Percentiles rank a stretch among this genome's conserved stretches.
Conservation (phyloP, 345 rosid genomes). For the Moricandia arvensis region DNA sequence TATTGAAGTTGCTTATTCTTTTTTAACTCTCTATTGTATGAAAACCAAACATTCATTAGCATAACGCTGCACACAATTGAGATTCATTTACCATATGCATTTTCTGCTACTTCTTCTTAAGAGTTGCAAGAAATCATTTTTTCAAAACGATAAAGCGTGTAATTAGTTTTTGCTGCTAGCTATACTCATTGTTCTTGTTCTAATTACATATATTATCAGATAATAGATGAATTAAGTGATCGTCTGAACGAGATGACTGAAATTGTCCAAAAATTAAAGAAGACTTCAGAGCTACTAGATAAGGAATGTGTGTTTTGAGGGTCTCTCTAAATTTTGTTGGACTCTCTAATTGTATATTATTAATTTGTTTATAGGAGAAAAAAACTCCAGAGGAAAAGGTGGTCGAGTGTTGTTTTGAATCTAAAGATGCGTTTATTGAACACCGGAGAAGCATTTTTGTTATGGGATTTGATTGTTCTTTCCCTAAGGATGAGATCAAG, state of each 20-base stretch:
- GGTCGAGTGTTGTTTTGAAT: neutral
- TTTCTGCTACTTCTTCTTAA: no score
- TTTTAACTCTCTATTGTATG: no score
- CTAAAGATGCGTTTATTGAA: neutral
- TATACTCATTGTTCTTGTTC: no score
- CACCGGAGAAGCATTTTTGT: conserved; percentile 36
- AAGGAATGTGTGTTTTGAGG: neutral
- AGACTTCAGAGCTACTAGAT: neutral
- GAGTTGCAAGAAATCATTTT: no score
- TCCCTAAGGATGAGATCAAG: conserved; percentile 50
- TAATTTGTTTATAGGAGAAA: neutral
- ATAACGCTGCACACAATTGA: no score
- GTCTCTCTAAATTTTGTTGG: no score
- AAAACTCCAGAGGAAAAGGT: neutral
- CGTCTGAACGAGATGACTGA: neutral
- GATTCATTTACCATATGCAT: no score
- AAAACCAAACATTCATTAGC: no score
- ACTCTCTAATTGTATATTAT: no score
- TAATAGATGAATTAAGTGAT: neutral
- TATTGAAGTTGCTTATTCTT: no score
- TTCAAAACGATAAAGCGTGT: no score
- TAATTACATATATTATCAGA: neutral
- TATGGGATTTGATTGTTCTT: conserved; percentile 51
- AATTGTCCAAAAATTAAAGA: neutral
- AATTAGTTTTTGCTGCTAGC: no score